phyloP scores from a whole-genome alignment of 2,329 filamentous ascomycete genomes.

The Thielaviopsis euricoi region DNA sequence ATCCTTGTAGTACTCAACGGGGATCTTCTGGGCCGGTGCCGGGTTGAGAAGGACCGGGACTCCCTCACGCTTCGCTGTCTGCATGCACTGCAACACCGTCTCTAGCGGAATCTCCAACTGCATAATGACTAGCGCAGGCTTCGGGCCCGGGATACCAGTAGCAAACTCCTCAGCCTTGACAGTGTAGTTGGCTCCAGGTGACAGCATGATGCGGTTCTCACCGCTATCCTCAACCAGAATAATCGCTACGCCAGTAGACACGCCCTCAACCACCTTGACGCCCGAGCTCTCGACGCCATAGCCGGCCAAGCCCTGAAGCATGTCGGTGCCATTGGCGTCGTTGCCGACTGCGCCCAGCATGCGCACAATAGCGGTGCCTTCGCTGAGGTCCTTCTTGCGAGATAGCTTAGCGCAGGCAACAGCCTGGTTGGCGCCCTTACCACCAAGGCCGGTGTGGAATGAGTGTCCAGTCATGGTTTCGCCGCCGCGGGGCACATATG shows the following conservation, averaged over 20 bases:
- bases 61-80: constrained; percentile 20
- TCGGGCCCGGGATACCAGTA: constrained; percentile 17
- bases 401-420: constrained; percentile 47
- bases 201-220: constrained; percentile 42
- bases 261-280: constrained; percentile 23
- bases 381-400: constrained; percentile 13
- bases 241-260: constrained; percentile 38
- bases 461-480: constrained; percentile 53
- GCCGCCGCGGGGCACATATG: constrained; percentile 48
- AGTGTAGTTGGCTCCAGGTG: constrained; percentile 34
- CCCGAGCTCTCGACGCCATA: constrained; percentile 30
- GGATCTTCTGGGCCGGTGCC: constrained; percentile 45
- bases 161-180: constrained; percentile 7
- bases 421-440: constrained; percentile 63
- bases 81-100: constrained; percentile 34
- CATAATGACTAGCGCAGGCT: constrained; percentile 39
- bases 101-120: constrained; percentile 43
- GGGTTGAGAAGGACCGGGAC: constrained; percentile 53
- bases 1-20: constrained; percentile 37
- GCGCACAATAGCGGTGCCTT: constrained; percentile 20
- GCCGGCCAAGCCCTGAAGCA: constrained; percentile 28
- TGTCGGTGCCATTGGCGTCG: constrained; percentile 21
- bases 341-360: constrained; percentile 43
- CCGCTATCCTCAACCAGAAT: constrained; percentile 41
- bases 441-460: constrained; percentile 30